Percentiles rank a stretch among this genome's conserved stretches.
phyloP scores from a whole-genome alignment of 2,329 filamentous ascomycete genomes.

The Ustilaginoidea virens region DNA sequence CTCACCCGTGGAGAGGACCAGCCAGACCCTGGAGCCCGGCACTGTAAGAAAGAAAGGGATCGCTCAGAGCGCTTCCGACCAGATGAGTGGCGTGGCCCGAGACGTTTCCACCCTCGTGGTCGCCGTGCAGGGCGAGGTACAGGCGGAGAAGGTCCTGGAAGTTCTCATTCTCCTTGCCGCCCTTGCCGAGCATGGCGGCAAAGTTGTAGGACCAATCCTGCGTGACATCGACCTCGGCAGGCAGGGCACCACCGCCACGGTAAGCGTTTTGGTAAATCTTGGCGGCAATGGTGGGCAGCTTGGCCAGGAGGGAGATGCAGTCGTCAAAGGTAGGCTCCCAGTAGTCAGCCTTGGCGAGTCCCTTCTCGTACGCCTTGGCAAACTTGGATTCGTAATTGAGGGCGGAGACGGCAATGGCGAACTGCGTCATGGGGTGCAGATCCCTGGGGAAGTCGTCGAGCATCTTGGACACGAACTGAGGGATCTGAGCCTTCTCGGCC shows the following conservation, averaged over 20 bases:
- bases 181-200: constrained; percentile 86
- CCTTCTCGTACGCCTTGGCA: constrained; percentile 80
- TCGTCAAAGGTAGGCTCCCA: constrained; percentile 98
- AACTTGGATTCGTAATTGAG: constrained; percentile 91
- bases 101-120: constrained; percentile 97
- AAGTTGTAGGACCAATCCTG: constrained; percentile 99
- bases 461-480: constrained; percentile 71
- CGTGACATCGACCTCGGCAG: constrained; percentile 59
- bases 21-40: constrained; percentile 91
- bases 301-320: constrained; percentile 81
- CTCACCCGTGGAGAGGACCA: constrained; percentile 52
- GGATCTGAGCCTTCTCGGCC: constrained; percentile 71
- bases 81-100: constrained; percentile 91
- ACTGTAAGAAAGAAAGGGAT: constrained; percentile 91
- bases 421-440: constrained; percentile 96
- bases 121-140: constrained; percentile 91
- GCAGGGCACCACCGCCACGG: constrained; percentile 56
- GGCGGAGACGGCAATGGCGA: constrained; percentile 88
- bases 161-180: constrained; percentile 72
- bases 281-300: constrained; percentile 89
- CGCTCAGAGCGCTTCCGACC: constrained; percentile 84
- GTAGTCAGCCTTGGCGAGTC: constrained; percentile 90
- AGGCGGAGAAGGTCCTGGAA: constrained; percentile 91
- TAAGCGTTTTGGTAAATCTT: constrained; percentile 95
- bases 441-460: constrained; percentile 79